Percentiles rank a stretch among this genome's conserved stretches.
Evolutionary conservation across 73 alveolate species (phyloP).

Genomic region (Paraurostyla sp.): DNA sequence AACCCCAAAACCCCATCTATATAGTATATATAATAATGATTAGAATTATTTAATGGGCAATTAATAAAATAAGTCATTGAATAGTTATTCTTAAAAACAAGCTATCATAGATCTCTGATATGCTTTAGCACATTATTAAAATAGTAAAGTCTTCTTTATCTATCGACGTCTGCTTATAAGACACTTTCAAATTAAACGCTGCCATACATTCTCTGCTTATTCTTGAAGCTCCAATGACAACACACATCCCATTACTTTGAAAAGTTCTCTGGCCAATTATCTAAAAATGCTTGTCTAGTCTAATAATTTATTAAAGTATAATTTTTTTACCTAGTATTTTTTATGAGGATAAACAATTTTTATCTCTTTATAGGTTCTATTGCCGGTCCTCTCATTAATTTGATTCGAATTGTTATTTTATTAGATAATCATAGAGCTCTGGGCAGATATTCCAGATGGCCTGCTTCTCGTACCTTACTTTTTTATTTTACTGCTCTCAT

Average conservation of each 20-base stretch:
- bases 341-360: conserved; percentile 70
- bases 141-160: conserved; percentile 57
- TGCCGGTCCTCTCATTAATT: background rate
- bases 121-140: conserved; percentile 40
- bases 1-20: no score
- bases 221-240: conserved; percentile 76
- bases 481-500: no score
- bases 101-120: background rate
- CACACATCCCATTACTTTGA: conserved; percentile 80
- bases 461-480: conserved; percentile 60
- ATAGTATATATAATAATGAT: no score
- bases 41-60: no score
- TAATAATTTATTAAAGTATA: conserved; percentile 11
- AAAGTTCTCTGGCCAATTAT: conserved; percentile 68
- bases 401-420: no score
- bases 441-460: background rate
- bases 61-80: no score
- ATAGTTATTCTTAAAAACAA: no score
- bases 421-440: background rate
- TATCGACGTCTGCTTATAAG: conserved; percentile 42
- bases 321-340: conserved; percentile 57
- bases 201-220: conserved; percentile 75
- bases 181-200: conserved; percentile 75
- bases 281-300: conserved; percentile 61
- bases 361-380: conserved; percentile 45